Percentiles rank a stretch among this genome's conserved stretches.
These are phyloP conservation scores for Hypoxylon sp. DNA, from an alignment of 2,329 filamentous ascomycete genomes.

Conservation along the genomic window DNA sequence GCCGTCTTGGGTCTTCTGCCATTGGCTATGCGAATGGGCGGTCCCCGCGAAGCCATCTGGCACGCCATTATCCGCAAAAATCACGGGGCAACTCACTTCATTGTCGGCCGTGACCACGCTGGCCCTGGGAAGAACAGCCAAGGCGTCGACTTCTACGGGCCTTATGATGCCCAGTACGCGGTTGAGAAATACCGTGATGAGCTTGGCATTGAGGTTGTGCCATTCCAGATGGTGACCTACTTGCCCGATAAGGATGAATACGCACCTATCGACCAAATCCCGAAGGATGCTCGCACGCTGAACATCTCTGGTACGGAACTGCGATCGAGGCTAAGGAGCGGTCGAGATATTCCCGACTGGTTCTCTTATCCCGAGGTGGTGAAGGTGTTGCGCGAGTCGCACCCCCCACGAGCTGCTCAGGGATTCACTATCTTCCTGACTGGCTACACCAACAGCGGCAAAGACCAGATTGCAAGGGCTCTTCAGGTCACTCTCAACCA, in stretches of 20 bases:
- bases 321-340: constrained; percentile 89
- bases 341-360: constrained; percentile 97
- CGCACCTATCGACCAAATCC: constrained; percentile 90
- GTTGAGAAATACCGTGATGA: constrained; percentile 97
- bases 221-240: constrained; percentile 99
- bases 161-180: constrained; percentile 95
- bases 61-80: constrained; percentile 99
- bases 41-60: constrained; percentile 98
- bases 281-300: constrained; percentile 84
- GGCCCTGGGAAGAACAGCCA: constrained; percentile 98
- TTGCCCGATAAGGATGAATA: constrained; percentile 98
- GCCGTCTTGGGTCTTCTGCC: constrained; percentile 94
- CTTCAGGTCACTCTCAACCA: constrained; percentile 98
- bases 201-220: constrained; percentile 98
- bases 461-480: constrained; percentile 95
- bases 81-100: constrained; percentile 98
- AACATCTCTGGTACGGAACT: constrained; percentile 94
- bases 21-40: constrained; percentile 99
- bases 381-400: constrained; percentile 93
- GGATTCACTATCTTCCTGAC: constrained; percentile 99
- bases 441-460: constrained; percentile 95
- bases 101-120: constrained; percentile 97
- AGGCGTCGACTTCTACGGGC: constrained; percentile 96
- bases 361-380: constrained; percentile 99
- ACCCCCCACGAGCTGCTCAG: constrained; percentile 90